Evolutionary conservation across 2,329 filamentous ascomycete genomes (phyloP), one percentile per base, ranked within the genome.

Genomic region (Cytospora chrysosperma): DNA sequence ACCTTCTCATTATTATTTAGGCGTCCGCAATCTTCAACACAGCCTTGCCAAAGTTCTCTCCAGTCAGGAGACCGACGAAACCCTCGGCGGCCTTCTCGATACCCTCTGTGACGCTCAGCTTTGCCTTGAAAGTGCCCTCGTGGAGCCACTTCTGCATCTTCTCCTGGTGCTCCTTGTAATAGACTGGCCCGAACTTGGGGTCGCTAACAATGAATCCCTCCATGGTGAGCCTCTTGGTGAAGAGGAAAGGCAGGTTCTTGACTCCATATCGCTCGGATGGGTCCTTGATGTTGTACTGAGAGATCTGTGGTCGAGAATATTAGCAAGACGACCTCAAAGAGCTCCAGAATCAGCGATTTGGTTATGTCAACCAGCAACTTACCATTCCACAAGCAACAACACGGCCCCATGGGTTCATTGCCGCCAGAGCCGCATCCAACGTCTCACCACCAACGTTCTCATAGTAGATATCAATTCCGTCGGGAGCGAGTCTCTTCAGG

Each of bases 31-130:
- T 75, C 80, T 91, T 90, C 70, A 95, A 72, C 26, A 95, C 84
- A 19, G 91, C 90, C 84, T 96, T 96, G 69, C 92, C 92, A 76
- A 93, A 91, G 79, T 96, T 96, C 76, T 90, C 84, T 55, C 92
- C 92, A 71, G 85, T 75, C 61, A 95, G 81, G 80, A 96, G 87
- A 15, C 87, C 90, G 15, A 94, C 76, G 65, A 96, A 81, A 0
- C 89, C 92, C 62, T 93, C 85, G 7, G 86, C 79, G 1, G 88
- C 88, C 66, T 91, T 87, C 66, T 96, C 92, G 65, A 96, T 93
- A 24, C 92, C 91, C 60, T 88, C 81, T 0, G 88, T 92, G 63
- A 90, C 78, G 70, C 83, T 79, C 66, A 89, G 80, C 77, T 88
- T 87, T 56, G 86, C 83, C 80, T 90, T 90, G 79, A 96, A 84